Conservation (phyloP, 257 asterid species). For the Hygrophila difformis region DNA sequence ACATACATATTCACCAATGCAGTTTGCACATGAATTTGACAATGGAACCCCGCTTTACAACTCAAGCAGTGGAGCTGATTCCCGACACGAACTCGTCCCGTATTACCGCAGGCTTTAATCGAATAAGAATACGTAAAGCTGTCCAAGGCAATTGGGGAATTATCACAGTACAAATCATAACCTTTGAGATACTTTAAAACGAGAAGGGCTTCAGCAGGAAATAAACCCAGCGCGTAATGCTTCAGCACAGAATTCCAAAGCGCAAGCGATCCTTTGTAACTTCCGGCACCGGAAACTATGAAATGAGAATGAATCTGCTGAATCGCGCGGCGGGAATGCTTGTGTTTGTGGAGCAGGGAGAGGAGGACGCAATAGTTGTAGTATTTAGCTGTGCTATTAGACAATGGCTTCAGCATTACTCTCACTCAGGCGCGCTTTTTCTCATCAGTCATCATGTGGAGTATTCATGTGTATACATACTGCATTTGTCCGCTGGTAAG, state of each 20-base stretch:
- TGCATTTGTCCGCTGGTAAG: too few species aligned
- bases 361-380: too few species aligned
- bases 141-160: constrained; percentile 21
- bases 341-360: constrained; percentile 23
- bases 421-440: too few species aligned
- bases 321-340: constrained; percentile 20
- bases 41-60: constrained; percentile 34
- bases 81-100: constrained; percentile 22
- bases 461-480: too few species aligned
- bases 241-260: constrained; percentile 56
- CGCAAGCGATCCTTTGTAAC: constrained; percentile 15
- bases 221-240: constrained; percentile 44
- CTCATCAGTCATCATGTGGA: too few species aligned
- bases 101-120: constrained; percentile 46
- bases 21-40: constrained; percentile 53
- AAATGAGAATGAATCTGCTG: constrained; percentile 39
- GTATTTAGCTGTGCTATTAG: too few species aligned
- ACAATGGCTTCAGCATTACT: too few species aligned
- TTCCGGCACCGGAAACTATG: constrained; percentile 3
- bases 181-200: constrained; percentile 36
- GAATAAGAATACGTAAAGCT: constrained; percentile 63
- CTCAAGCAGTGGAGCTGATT: constrained; percentile 39
- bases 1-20: constrained; percentile 60
- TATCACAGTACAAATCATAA: too few species aligned
- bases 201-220: constrained; percentile 41